Evolutionary conservation across 805 yeast genomes (phyloP).

Genomic region (Wickerhamiella australiensis): DNA sequence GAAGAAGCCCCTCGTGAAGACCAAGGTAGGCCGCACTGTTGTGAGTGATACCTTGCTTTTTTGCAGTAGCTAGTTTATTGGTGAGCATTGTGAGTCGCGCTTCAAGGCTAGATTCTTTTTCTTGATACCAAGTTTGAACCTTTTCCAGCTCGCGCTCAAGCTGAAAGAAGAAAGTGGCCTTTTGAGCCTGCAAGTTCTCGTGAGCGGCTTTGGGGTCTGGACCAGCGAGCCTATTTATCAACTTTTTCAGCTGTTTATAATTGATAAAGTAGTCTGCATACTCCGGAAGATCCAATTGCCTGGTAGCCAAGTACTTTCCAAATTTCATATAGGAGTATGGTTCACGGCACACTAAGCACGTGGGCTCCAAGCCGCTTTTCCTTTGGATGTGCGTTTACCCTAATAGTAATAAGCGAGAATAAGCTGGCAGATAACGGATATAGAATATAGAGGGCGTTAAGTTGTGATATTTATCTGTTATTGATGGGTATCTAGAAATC

Average conservation of each 20-base stretch:
- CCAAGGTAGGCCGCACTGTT: constrained; percentile 70
- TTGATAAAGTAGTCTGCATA: constrained; percentile 88
- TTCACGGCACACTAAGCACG: constrained; percentile 4
- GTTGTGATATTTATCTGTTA: too few relatives aligned
- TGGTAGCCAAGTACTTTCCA: constrained; percentile 87
- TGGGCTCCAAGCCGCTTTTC: not conserved
- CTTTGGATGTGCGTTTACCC: not conserved
- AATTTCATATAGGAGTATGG: constrained; percentile 49
- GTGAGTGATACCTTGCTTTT: constrained; percentile 34
- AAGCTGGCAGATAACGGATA: not conserved
- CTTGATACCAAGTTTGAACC: constrained; percentile 82
- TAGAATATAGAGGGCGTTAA: too few relatives aligned
- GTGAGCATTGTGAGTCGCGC: constrained; percentile 64
- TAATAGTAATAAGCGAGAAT: not conserved
- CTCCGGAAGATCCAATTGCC: constrained; percentile 91
- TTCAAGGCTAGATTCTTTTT: constrained; percentile 79
- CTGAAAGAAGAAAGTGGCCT: constrained; percentile 76
- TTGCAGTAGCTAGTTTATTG: constrained; percentile 52
- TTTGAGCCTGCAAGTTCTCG: constrained; percentile 66
- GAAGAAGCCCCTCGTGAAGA: constrained; percentile 75
- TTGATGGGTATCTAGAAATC: not conserved
- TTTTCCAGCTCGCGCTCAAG: constrained; percentile 91
- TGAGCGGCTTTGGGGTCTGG: constrained; percentile 34
- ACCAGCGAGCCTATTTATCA: constrained; percentile 56
- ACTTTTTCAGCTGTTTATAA: constrained; percentile 84